Base-by-base conservation (phyloP, 2,329 filamentous ascomycete genomes). In the Talaromyces marneffei region DNA sequence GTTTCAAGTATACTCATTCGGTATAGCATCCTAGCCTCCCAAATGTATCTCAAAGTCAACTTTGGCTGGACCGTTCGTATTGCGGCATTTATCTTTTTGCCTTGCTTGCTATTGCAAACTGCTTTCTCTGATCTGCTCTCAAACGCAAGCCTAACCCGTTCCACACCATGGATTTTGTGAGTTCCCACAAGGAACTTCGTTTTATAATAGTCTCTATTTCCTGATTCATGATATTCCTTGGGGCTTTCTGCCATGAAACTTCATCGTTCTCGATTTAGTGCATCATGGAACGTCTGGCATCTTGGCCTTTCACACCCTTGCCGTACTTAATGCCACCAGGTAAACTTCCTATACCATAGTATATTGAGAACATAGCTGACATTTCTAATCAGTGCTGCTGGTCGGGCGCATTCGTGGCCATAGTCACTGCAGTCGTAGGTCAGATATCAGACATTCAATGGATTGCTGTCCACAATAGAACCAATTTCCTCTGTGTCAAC, bases 11-110 rank as follows among this genome's bases (percentile, higher is more conserved):
- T 3, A 23, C 40, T 42, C 18, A 23, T 23, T 14, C 12, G 9
- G 3, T 12, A 33, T 12, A 48, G 0, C 2, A 85, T 87, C 67
- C 84, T 87, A 79, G 79, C 86, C 16, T 72, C 78, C 1, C 79
- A 79, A 33, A 71, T 87, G n/a, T 81, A 87, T 50, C 75, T 76
- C 0, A 31, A 77, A 57, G 74, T 85, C 57, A 81, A 83, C 35
- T 83, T 85, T 66, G 70, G 75, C 44, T 87, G 83, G 85, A 74
- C 82, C 0, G 83, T 86, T 76, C 78, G 84, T 10, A 80, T 79
- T 52, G 77, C 75, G 25, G 75, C 84, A 9, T 85, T 89, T 59
- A 74, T 88, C 53, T 85, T 89, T 64, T 90, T 63, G 80, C 79
- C 62, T 74, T 84, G 62, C 77, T 83, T 63, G 71, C 80, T 37